These are phyloP conservation scores for Pleurostoma richardsiae DNA, from an alignment of 2,329 filamentous ascomycete genomes.

Conservation along the genomic window DNA sequence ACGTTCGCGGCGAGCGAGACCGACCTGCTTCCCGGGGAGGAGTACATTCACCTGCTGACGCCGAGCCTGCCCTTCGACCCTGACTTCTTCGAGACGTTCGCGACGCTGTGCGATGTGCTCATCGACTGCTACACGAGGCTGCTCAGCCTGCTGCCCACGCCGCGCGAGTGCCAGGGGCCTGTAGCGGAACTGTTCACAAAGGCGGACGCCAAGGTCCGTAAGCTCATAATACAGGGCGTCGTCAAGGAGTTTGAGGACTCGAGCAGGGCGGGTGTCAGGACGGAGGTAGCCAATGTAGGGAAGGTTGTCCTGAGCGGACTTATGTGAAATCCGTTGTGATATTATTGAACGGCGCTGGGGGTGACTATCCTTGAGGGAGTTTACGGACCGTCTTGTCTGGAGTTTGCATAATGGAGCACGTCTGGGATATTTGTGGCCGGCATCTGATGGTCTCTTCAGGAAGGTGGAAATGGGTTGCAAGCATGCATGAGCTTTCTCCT, in stretches of 20 bases:
- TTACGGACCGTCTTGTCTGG: too few species aligned
- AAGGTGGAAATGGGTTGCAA: too few species aligned
- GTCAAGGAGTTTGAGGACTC: conserved; percentile 92
- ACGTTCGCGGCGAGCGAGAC: conserved; percentile 54
- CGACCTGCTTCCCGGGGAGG: conserved; percentile 73
- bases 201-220: conserved; percentile 78
- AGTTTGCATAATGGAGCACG: conserved; percentile 4
- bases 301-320: conserved; percentile 86
- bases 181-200: conserved; percentile 87
- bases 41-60: conserved; percentile 86
- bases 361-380: too few species aligned
- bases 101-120: conserved; percentile 89
- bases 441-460: too few species aligned
- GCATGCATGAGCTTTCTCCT: too few species aligned
- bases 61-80: conserved; percentile 91
- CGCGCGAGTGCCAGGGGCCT: conserved; percentile 63
- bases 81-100: conserved; percentile 95
- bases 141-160: conserved; percentile 67
- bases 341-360: too few species aligned
- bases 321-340: conserved; percentile 41
- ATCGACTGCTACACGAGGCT: conserved; percentile 88
- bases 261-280: conserved; percentile 69
- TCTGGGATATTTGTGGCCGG: too few species aligned
- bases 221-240: conserved; percentile 81
- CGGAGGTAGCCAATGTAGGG: conserved; percentile 78